Evolutionary conservation across 106 monocot species (phyloP), one percentile per base, ranked within the genome.

Genomic region (Apostasia ramifera): DNA sequence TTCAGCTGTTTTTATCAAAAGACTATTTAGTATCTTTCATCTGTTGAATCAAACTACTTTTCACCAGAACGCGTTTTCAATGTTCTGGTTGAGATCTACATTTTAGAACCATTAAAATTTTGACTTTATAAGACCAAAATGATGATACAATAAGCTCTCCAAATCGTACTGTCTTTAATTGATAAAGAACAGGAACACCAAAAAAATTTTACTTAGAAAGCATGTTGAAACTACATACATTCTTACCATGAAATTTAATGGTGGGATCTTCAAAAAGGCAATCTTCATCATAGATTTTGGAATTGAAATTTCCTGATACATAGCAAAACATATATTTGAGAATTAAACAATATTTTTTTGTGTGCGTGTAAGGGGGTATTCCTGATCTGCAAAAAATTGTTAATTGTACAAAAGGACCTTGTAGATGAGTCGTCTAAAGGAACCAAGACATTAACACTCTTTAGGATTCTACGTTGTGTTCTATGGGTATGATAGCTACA

Each of bases 241-340:
- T 46, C 75, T 44, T 74, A 93, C 93, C 89, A 63, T 76, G 67
- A 42, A 93, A 93, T 55, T 69, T 84, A 44, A 93, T 89, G 10
- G 93, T 93, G 12, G 93, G 93, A 67, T 93, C 93, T 71, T 93
- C 89, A 78, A 93, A 93, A 46, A 90, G 82, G 72, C 89, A 93
- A 71, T 93, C 84, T 65, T 90, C 80, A 40, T 78, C 62, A 77
- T 93, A 93, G 60, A 86, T 67, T 10, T 72, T 75, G 2, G 78
- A 61, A 66, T 76, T 84, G 64, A 93, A 89, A 39, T 93, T 82
- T 45, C 93, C 93, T 93, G 75, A 14, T 26, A 67, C 15, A 54
- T 53, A 47, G 3, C 14, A 53, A 50, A 57, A 56, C 52, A 4
- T 5, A 69, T 50, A 49, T 26, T 49, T 52, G 46, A 40, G 10